Evolutionary conservation across 2,329 filamentous ascomycete genomes (phyloP).

Genomic region (Nothomitra cinnamomea): DNA sequence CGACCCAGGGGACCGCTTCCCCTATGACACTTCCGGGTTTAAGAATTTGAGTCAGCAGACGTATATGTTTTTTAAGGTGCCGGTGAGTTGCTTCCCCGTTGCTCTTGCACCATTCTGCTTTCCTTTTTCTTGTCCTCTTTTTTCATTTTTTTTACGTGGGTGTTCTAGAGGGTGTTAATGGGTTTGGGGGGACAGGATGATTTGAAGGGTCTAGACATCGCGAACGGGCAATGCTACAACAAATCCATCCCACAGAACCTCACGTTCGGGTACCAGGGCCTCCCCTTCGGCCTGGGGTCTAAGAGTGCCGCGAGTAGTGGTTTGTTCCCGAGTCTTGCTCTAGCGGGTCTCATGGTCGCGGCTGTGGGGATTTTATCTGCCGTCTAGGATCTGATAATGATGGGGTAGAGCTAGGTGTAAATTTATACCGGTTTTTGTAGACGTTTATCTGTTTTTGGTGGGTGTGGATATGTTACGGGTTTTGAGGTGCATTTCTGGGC

Average conservation of each 20-base stretch:
- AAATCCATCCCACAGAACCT: conserved; percentile 48
- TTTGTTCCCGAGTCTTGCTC: no score
- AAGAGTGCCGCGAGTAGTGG: no score
- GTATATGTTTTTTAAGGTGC: conserved; percentile 67
- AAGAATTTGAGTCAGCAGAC: conserved; percentile 43
- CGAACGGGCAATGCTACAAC: conserved; percentile 51
- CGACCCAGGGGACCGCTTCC: conserved; percentile 48
- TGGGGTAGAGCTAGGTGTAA: no score
- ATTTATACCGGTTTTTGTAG: no score
- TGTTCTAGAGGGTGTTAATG: no score
- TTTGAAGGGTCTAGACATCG: conserved; percentile 46
- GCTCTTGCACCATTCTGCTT: not conserved
- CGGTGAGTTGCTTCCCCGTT: conserved; percentile 19
- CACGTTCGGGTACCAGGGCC: conserved; percentile 48
- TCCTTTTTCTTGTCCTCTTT: not conserved
- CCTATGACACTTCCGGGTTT: conserved; percentile 60
- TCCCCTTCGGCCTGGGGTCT: conserved; percentile 24
- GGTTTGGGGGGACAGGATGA: conserved; percentile 40
- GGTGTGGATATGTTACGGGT: no score
- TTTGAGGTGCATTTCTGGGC: no score
- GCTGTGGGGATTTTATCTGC: no score
- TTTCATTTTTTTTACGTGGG: not conserved
- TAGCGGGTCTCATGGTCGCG: no score
- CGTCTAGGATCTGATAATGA: no score
- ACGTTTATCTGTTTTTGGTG: no score